phyloP scores from a whole-genome alignment of 1,284 basidiomycete species.

The Fomitopsis pinicola region DNA sequence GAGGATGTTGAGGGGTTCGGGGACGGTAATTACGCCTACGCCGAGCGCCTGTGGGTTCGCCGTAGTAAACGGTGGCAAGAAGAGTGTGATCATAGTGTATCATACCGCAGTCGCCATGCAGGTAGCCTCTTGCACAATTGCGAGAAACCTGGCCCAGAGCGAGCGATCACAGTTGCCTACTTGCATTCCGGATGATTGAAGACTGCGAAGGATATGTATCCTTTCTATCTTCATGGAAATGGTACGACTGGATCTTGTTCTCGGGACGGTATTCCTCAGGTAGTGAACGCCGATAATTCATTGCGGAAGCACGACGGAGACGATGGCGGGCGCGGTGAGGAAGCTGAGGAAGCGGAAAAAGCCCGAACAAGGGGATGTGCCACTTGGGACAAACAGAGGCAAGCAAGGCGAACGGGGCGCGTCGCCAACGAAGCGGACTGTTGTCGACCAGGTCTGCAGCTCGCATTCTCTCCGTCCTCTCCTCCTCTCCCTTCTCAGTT shows the following conservation, averaged over 20 bases:
- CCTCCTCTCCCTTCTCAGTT: constrained; percentile 2
- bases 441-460: not conserved
- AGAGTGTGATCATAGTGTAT: too few relatives aligned
- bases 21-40: too few relatives aligned
- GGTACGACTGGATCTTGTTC: not conserved
- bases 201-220: too few relatives aligned
- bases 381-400: not conserved
- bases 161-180: too few relatives aligned
- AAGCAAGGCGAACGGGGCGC: not conserved
- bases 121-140: too few relatives aligned
- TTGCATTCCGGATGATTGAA: too few relatives aligned
- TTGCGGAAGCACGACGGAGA: not conserved
- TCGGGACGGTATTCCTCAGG: not conserved
- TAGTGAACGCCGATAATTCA: not conserved
- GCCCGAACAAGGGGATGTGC: not conserved
- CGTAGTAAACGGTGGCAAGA: too few relatives aligned
- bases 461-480: constrained; percentile 21
- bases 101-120: too few relatives aligned
- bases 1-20: too few relatives aligned
- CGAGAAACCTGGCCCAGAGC: too few relatives aligned
- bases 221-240: too few relatives aligned
- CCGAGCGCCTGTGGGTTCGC: too few relatives aligned
- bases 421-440: not conserved
- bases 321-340: not conserved
- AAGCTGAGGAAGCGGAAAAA: not conserved